Conservation (phyloP, 23 red algal genomes). For the Cyanidiococcus yangmingshanensis region DNA sequence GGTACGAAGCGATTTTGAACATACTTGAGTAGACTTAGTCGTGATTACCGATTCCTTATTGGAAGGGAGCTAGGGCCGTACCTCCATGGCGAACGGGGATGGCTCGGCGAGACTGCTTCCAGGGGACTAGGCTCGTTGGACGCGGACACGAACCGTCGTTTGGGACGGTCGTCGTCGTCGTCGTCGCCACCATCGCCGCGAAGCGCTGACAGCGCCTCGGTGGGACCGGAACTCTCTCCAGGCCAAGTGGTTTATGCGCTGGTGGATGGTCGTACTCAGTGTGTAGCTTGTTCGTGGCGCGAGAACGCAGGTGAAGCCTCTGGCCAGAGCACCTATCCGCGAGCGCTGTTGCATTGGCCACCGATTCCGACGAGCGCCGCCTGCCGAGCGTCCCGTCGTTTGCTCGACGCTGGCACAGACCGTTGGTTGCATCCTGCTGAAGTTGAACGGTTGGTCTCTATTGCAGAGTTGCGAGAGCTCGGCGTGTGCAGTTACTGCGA, state of each 20-base stretch:
- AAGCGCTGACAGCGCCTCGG: not conserved
- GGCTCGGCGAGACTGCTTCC: too few relatives aligned
- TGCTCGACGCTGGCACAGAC: not conserved
- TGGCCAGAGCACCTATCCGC: not conserved
- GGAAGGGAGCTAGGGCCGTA: too few relatives aligned
- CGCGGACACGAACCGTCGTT: too few relatives aligned
- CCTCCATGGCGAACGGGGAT: too few relatives aligned
- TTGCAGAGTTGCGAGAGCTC: not conserved
- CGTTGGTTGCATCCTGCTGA: not conserved
- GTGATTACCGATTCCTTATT: too few relatives aligned
- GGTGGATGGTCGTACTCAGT: not conserved
- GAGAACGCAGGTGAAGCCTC: not conserved
- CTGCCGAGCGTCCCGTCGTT: not conserved
- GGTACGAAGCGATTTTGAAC: too few relatives aligned
- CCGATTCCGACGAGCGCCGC: not conserved
- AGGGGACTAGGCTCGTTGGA: too few relatives aligned
- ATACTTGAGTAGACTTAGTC: too few relatives aligned
- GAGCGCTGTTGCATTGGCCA: not conserved
- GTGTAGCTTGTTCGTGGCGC: not conserved
- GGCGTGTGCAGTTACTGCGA: slow-evolving; percentile 13
- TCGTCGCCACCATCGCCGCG: too few relatives aligned
- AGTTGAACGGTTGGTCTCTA: not conserved
- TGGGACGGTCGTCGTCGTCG: too few relatives aligned
- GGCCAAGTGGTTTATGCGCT: slow-evolving; percentile 1
- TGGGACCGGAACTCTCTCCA: not conserved